Evolutionary conservation across 2,329 filamentous ascomycete species (phyloP), one percentile per base, ranked within the genome.

Genomic region (Scedosporium dehoogii): DNA sequence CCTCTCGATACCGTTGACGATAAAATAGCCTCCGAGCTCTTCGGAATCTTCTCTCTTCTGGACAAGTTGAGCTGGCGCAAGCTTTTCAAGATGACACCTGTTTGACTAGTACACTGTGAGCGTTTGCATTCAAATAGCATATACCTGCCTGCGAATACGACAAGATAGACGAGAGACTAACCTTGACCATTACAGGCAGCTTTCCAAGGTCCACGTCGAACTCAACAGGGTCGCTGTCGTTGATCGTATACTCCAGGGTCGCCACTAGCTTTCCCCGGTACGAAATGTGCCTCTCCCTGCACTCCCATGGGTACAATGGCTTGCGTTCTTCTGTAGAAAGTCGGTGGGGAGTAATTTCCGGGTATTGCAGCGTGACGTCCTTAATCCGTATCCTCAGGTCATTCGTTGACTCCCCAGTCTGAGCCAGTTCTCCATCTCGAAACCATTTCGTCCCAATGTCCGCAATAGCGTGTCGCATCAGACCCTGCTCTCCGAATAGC

Each of bases 1-100:
- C 78, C 97, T 97, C 75, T 99, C 94, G 70, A 92, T 96, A 67
- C 94, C 94, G 73, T 99, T 99, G 70, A 99, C 90, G 69, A 99
- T 86, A 72, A 97, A 99, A 74, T 97, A 99, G 55, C 94, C 94
- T 44, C 94, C 94, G 38, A 97, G 77, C 75, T 99, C 94, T 75
- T 99, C 94, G 0, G 92, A 90, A 75, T 99, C 94, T 76, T 99
- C 94, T 73, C 97, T 96, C 64, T 86, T 85, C 66, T 89, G 82
- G 33, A 97, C 91, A 16, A 99, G 82, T 69, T 89, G 82, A 10
- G 88, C 87, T 0, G 94, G 94, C 5, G 91, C 88, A 69, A 92
- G 87, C 65, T 89, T 88, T 73, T 96, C 88, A 27, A 99, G 83
- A 72, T 99, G 92, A 72, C 94, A 99, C 73, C 87, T 83, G 73